Base-by-base conservation (phyloP, 108 stramenopile species). In the Fragilaria crotonensis region DNA sequence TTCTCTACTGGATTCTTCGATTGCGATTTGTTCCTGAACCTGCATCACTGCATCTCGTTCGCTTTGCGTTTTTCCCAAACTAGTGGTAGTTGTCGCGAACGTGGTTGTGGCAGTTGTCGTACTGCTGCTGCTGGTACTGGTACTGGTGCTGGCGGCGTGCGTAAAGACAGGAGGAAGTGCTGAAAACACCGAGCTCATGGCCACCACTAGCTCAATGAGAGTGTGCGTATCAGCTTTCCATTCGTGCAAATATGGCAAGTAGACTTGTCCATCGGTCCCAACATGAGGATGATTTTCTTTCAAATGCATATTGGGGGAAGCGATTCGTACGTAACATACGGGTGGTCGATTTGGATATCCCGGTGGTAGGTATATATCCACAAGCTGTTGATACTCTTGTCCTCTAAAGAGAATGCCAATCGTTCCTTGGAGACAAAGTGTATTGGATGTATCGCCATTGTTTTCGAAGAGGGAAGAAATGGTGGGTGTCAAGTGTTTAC, bases 141-240 rank as follows among this genome's bases (percentile, higher is more conserved):
- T 57, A 4, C 59, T 18, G 46, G 14, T 28, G n/a, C n/a, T n/a
- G n/a, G n/a, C n/a, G n/a, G n/a, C n/a, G 65, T 66, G 83, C 45
- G 92, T 72, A 72, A 86, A 97, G 44, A 96, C 89, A 9, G 98
- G 98, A 7, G 98, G 98, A 50, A 97, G 95, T 25, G 69, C 74
- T 4, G 90, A 89, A 68, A 98, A 98, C 33, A 96, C 81, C 44
- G 67, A 70, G 30, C 80, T 85, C 92, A 96, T 88, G 51, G 67
- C 77, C 18, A 77, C 79, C 28, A 80, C 78, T 64, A 96, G 66
- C 68, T 93, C 83, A 2, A 72, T 68, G 20, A 98, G 70, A 47
- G 81, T 78, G 62, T 89, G 81, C 0, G 84, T 68, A 9, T 62
- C 57, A 2, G 77, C 51, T 19, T 65, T 71, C 98, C 98, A 98